Conservation (phyloP, 441 rosid genomes). For the Euphorbia corollata region DNA sequence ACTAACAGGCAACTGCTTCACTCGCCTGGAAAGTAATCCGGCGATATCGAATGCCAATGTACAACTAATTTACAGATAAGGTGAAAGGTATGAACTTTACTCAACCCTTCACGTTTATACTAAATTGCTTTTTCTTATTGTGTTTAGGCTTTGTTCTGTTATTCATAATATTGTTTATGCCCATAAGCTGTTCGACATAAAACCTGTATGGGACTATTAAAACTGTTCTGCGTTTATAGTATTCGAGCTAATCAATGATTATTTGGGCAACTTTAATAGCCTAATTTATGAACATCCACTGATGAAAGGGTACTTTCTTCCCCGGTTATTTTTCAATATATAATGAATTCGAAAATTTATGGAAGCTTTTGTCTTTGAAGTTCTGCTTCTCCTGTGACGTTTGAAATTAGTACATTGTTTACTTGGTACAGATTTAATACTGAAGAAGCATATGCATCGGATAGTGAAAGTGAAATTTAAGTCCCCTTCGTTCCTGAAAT, state of each 20-base stretch:
- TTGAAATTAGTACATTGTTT: too few relatives aligned
- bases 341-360: too few relatives aligned
- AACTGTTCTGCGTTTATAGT: background rate
- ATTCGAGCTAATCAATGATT: background rate
- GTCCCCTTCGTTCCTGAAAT: conserved; percentile 18
- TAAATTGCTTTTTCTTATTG: background rate
- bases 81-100: background rate
- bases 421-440: background rate
- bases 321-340: background rate
- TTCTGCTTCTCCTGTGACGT: too few relatives aligned
- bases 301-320: background rate
- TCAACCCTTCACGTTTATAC: background rate
- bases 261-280: background rate
- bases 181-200: conserved; percentile 7
- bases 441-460: background rate
- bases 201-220: background rate
- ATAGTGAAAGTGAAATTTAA: too few relatives aligned
- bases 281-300: background rate
- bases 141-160: background rate
- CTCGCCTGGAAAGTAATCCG: background rate
- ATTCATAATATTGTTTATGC: background rate
- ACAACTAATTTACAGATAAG: background rate
- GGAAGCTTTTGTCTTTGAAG: too few relatives aligned
- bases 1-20: background rate
- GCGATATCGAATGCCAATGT: background rate